phyloP scores from a whole-genome alignment of 495 filamentous ascomycete species.

The Penicillium flavigenum region DNA sequence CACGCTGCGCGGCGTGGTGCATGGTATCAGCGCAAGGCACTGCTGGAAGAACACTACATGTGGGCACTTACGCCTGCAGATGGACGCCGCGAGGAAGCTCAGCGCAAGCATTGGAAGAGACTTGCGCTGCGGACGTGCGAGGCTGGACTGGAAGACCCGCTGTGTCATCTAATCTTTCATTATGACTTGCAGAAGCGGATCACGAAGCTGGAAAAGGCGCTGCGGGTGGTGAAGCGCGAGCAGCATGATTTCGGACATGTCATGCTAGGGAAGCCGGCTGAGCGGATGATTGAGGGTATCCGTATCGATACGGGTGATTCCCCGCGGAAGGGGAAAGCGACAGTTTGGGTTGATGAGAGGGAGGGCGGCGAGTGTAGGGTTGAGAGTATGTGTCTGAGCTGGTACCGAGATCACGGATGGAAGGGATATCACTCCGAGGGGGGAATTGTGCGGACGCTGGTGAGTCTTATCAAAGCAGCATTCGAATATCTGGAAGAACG shows the following conservation, averaged over 20 bases:
- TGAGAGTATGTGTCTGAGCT: constrained; percentile 88
- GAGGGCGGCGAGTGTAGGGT: constrained; percentile 74
- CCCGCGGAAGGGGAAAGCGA: constrained; percentile 59
- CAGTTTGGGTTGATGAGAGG: constrained; percentile 78
- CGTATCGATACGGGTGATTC: constrained; percentile 62
- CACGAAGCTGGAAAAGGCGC: constrained; percentile 77
- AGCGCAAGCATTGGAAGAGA: constrained; percentile 81
- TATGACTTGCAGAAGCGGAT: constrained; percentile 93
- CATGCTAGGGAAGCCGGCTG: constrained; percentile 67
- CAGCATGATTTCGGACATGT: constrained; percentile 95
- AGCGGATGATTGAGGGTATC: constrained; percentile 72
- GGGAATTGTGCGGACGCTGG: constrained; percentile 81
- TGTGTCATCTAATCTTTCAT: constrained; percentile 89
- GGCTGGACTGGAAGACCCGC: constrained; percentile 76
- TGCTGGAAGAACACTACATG: constrained; percentile 97
- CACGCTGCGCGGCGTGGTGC: constrained; percentile 80
- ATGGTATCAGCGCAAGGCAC: constrained; percentile 95
- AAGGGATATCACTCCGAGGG: constrained; percentile 94
- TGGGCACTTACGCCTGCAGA: constrained; percentile 53
- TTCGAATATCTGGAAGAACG: background rate
- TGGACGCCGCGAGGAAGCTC: constrained; percentile 55
- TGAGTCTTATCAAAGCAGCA: constrained; percentile 22
- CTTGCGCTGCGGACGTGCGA: constrained; percentile 83
- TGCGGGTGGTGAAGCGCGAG: constrained; percentile 79
- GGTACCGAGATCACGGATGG: constrained; percentile 81